Conservation (phyloP, 1,139 yeast genomes). For the Kodamaea sp. region DNA sequence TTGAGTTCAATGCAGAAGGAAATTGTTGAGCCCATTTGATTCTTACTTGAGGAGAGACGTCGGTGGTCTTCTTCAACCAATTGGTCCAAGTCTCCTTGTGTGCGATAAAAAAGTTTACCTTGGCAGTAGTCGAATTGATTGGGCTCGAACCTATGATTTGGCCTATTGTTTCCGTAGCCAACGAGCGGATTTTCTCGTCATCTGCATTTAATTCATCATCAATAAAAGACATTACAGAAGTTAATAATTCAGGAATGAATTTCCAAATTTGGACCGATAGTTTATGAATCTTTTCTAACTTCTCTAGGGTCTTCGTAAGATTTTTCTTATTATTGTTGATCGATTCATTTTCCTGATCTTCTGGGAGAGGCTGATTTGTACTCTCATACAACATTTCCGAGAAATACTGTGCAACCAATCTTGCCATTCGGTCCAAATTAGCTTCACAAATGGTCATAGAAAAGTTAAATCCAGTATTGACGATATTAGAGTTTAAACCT, state of each 20-base stretch:
- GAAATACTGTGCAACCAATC: constrained; percentile 77
- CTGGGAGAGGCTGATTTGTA: constrained; percentile 28
- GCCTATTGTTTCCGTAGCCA: constrained; percentile 78
- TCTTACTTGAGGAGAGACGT: constrained; percentile 65
- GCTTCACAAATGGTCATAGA: constrained; percentile 69
- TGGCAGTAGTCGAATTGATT: constrained; percentile 26
- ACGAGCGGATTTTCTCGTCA: constrained; percentile 57
- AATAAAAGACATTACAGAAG: constrained; percentile 74
- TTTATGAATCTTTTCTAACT: constrained; percentile 59
- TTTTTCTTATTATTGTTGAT: constrained; percentile 10
- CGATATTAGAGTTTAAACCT: constrained; percentile 22
- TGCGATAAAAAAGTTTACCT: constrained; percentile 57
- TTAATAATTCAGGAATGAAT: constrained; percentile 71
- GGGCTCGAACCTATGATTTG: constrained; percentile 50
- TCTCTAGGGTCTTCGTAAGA: constrained; percentile 27
- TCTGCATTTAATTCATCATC: constrained; percentile 82
- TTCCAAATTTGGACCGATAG: constrained; percentile 74
- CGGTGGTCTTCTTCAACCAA: constrained; percentile 77
- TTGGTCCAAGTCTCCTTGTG: constrained; percentile 64
- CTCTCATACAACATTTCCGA: constrained; percentile 70
- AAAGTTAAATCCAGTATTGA: constrained; percentile 64
- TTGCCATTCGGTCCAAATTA: constrained; percentile 73
- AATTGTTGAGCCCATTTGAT: constrained; percentile 68
- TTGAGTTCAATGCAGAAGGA: constrained; percentile 28
- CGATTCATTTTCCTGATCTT: constrained; percentile 11